These are phyloP conservation scores for Pseudocercospora crystallina DNA, from an alignment of 2,329 filamentous ascomycete genomes.

Conservation along the genomic window DNA sequence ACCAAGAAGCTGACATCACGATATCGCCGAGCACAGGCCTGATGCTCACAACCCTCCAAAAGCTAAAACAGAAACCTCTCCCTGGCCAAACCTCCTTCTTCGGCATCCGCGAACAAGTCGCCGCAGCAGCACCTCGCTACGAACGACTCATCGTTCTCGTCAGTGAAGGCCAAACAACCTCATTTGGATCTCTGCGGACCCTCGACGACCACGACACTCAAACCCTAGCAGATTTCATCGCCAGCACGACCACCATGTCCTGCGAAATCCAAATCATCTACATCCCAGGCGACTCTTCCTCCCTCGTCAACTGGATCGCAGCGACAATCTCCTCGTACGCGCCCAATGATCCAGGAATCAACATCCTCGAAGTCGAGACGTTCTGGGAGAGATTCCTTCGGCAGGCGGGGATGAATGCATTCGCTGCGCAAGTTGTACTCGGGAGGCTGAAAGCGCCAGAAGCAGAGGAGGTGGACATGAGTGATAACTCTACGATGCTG, in stretches of 20 bases:
- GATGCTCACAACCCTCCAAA: conserved; percentile 68
- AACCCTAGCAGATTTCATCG: conserved; percentile 36
- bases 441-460: conserved; percentile 40
- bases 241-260: conserved; percentile 47
- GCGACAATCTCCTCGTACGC: conserved; percentile 43
- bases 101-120: conserved; percentile 57
- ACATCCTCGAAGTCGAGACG: conserved; percentile 54
- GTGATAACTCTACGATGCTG: too few species aligned
- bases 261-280: conserved; percentile 40
- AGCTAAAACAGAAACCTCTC: conserved; percentile 68
- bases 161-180: conserved; percentile 35
- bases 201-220: conserved; percentile 35
- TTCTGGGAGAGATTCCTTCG: conserved; percentile 68
- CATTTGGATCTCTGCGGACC: not conserved
- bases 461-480: not conserved
- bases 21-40: conserved; percentile 69
- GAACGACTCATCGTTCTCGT: conserved; percentile 68
- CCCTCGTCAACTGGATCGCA: conserved; percentile 39
- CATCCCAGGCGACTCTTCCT: conserved; percentile 44
- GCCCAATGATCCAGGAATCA: conserved; percentile 32
- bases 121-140: conserved; percentile 58
- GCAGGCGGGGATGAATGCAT: conserved; percentile 66
- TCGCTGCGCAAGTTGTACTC: conserved; percentile 67
- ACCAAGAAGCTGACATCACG: conserved; percentile 68
- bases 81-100: conserved; percentile 56